phyloP scores from a whole-genome alignment of 2,329 filamentous ascomycete genomes.

The Neofusicoccum kwambonambiense region DNA sequence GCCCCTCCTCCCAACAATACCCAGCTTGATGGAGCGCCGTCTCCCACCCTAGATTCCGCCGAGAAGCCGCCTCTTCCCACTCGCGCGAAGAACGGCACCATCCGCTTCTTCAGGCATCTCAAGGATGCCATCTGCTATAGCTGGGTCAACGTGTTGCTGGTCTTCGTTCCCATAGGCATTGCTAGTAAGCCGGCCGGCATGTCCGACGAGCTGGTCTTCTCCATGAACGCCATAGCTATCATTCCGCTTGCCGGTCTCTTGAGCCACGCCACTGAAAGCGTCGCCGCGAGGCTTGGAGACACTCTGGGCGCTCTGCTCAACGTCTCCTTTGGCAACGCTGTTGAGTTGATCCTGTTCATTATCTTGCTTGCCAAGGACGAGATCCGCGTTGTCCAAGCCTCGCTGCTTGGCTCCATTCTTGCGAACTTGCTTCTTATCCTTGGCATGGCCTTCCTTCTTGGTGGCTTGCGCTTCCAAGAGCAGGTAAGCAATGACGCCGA shows the following conservation, averaged over 20 bases:
- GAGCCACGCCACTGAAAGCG: constrained; percentile 50
- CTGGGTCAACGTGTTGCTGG: constrained; percentile 73
- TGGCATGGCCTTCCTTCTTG: constrained; percentile 87
- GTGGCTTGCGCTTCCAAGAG: constrained; percentile 82
- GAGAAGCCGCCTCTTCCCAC: constrained; percentile 46
- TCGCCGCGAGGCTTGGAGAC: constrained; percentile 49
- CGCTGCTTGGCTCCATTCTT: constrained; percentile 83
- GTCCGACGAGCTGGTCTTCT: constrained; percentile 47
- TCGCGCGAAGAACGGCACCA: constrained; percentile 52
- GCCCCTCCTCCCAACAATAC: constrained; percentile 45
- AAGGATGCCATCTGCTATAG: constrained; percentile 66
- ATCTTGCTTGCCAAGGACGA: constrained; percentile 58
- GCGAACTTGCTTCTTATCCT: constrained; percentile 85
- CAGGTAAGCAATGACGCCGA: constrained; percentile 53
- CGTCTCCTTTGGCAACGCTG: constrained; percentile 53
- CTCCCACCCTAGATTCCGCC: constrained; percentile 51
- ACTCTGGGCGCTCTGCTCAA: constrained; percentile 52
- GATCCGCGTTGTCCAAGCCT: constrained; percentile 89
- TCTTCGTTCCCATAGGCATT: constrained; percentile 79
- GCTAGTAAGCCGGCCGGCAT: constrained; percentile 51
- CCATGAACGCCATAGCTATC: constrained; percentile 53
- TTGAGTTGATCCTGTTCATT: constrained; percentile 53
- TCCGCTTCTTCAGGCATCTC: constrained; percentile 54
- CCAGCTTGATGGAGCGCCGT: constrained; percentile 50
- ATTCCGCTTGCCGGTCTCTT: constrained; percentile 51